phyloP scores from a whole-genome alignment of 1,284 basidiomycete species.

The Marasmius fiardii region DNA sequence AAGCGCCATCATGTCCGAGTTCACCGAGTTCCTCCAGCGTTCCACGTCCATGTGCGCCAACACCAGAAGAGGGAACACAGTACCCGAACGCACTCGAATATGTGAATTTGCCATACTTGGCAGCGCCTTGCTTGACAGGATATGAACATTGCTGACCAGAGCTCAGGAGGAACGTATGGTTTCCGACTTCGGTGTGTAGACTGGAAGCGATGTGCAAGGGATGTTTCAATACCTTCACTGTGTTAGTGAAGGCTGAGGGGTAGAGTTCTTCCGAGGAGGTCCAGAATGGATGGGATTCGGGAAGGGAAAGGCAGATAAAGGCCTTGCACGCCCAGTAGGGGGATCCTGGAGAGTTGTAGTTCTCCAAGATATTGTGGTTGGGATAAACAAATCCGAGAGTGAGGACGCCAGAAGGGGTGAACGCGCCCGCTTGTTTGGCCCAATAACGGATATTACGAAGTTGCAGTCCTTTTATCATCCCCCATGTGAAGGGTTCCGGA shows the following conservation, averaged over 20 bases:
- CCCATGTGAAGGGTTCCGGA: conserved; percentile 71
- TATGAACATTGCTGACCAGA: conserved; percentile 80
- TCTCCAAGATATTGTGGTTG: conserved; percentile 74
- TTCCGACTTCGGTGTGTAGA: conserved; percentile 31
- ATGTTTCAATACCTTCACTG: conserved; percentile 49
- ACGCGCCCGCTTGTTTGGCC: conserved; percentile 59
- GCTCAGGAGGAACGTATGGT: conserved; percentile 70
- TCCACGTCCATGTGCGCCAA: conserved; percentile 43
- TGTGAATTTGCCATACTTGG: conserved; percentile 76
- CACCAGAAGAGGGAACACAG: conserved; percentile 49
- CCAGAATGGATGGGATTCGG: conserved; percentile 72
- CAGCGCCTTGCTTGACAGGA: conserved; percentile 72
- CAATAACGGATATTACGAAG: conserved; percentile 73
- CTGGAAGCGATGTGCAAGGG: conserved; percentile 69
- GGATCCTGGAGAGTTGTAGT: conserved; percentile 80
- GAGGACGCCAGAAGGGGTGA: conserved; percentile 62
- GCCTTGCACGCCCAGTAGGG: conserved; percentile 84
- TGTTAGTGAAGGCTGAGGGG: conserved; percentile 43
- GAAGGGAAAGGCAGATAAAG: conserved; percentile 65
- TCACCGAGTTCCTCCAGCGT: conserved; percentile 73
- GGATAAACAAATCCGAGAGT: conserved; percentile 75
- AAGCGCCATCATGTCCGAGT: conserved; percentile 63
- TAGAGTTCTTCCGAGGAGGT: conserved; percentile 58
- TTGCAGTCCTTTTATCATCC: conserved; percentile 69
- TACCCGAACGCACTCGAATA: conserved; percentile 77